Percentiles rank a stretch among this genome's conserved stretches.
phyloP scores from a whole-genome alignment of 2,329 filamentous ascomycete species.

The Lachnellula willkommii region DNA sequence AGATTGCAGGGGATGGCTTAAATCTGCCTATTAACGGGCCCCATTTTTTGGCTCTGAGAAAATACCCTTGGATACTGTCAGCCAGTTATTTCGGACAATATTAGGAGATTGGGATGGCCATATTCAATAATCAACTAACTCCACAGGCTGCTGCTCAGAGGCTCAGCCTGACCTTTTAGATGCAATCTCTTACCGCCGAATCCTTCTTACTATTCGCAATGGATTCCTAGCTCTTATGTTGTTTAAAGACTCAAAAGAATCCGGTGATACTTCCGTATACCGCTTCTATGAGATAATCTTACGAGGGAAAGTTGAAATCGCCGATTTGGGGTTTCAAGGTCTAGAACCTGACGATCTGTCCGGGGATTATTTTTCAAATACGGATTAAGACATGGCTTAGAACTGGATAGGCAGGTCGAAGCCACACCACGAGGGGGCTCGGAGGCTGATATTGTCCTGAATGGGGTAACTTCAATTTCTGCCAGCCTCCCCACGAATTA shows the following conservation, averaged over 20 bases:
- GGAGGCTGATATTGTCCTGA: neutral
- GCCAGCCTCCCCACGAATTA: too few relatives aligned
- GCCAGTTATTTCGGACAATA: conserved; percentile 17
- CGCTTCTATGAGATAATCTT: neutral
- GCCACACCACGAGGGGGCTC: neutral
- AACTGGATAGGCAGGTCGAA: neutral
- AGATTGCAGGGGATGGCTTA: conserved; percentile 5
- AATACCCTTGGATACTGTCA: conserved; percentile 19
- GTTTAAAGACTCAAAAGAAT: neutral
- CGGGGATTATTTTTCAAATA: neutral
- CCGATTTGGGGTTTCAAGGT: neutral
- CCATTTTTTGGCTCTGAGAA: conserved; percentile 3
- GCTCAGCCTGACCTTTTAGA: conserved; percentile 38
- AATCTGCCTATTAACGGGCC: conserved; percentile 17
- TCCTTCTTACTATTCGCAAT: neutral
- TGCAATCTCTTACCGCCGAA: conserved; percentile 39
- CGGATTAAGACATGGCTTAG: neutral
- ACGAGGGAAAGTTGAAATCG: too few relatives aligned
- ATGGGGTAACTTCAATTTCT: too few relatives aligned
- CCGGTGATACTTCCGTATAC: neutral
- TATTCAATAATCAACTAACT: conserved; percentile 13
- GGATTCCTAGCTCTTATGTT: neutral
- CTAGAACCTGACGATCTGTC: conserved; percentile 9
- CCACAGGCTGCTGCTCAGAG: conserved; percentile 14
- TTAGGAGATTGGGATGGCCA: conserved; percentile 25